Conservation (phyloP, 179 eudicot species). For the Pouteria campechiana region DNA sequence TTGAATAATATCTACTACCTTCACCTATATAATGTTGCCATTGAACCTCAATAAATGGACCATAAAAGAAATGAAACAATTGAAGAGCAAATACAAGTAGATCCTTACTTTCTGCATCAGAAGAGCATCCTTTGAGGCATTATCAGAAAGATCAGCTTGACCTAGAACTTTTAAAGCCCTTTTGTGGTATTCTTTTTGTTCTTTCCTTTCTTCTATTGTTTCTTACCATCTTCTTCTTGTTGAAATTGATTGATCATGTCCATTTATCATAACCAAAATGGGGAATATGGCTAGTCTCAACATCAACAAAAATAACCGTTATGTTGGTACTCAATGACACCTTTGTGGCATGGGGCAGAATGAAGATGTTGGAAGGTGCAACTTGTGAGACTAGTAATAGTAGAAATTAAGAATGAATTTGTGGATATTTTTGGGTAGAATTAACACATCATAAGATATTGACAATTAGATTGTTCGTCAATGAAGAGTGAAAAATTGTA, state of each 20-base stretch:
- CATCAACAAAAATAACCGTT: conserved; percentile 54
- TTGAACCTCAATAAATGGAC: too few relatives aligned
- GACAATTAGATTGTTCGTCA: too few relatives aligned
- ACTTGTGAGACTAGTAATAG: too few relatives aligned
- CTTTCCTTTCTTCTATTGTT: conserved; percentile 29
- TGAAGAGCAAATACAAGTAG: not conserved
- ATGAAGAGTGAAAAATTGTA: too few relatives aligned
- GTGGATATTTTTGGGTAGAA: not conserved
- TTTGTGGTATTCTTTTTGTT: conserved; percentile 41
- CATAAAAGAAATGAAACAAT: too few relatives aligned
- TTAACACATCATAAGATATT: too few relatives aligned
- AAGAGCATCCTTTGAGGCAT: conserved; percentile 51
- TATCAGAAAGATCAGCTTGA: conserved; percentile 39
- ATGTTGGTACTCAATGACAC: too few relatives aligned
- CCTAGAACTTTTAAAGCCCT: conserved; percentile 64
- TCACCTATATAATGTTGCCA: too few relatives aligned
- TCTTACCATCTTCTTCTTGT: conserved; percentile 29
- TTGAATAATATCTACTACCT: too few relatives aligned
- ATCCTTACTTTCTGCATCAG: conserved; percentile 70
- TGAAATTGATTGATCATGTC: conserved; percentile 45
- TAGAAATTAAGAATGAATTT: conserved; percentile 23
- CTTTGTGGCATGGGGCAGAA: too few relatives aligned
- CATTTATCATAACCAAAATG: conserved; percentile 88
- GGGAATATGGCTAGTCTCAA: conserved; percentile 53
- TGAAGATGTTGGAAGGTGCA: too few relatives aligned